Evolutionary conservation across 179 eudicot species (phyloP).

Genomic region (Carnegiea gigantea): DNA sequence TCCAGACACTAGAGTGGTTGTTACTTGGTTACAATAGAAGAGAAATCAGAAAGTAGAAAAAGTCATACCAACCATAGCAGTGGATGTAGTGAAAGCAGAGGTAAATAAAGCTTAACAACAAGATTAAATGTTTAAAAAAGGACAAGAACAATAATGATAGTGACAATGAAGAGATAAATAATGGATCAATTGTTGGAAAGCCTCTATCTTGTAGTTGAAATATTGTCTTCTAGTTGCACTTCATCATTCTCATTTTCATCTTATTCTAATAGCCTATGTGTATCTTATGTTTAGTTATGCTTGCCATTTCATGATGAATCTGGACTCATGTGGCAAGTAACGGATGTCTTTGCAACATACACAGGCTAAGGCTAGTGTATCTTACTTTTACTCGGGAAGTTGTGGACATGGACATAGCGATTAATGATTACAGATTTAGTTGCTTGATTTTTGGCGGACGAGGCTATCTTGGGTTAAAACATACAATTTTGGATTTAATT

Average conservation of each 20-base stretch:
- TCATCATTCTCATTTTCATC: too few species aligned
- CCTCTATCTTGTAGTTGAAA: too few species aligned
- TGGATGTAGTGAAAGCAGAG: neutral
- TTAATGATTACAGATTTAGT: neutral
- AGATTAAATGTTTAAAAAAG: neutral
- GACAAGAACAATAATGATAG: too few species aligned
- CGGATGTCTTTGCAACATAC: neutral
- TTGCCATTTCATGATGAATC: slow-evolving; percentile 9
- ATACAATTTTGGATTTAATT: slow-evolving; percentile 13
- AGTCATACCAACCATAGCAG: neutral
- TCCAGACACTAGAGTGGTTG: neutral
- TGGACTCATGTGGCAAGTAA: neutral
- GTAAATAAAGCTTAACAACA: neutral
- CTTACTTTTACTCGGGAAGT: neutral
- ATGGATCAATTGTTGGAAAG: too few species aligned
- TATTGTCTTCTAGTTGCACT: too few species aligned
- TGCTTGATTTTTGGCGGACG: neutral
- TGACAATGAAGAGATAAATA: too few species aligned
- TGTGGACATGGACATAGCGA: neutral
- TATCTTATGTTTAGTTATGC: too few species aligned
- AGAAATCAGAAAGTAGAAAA: neutral
- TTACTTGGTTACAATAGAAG: neutral
- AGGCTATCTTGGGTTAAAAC: neutral
- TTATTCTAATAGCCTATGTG: too few species aligned
- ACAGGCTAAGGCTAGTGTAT: neutral